Evolutionary conservation across 805 yeast species (phyloP), one percentile per base, ranked within the genome.

Genomic region (Saturnispora mendoncae): DNA sequence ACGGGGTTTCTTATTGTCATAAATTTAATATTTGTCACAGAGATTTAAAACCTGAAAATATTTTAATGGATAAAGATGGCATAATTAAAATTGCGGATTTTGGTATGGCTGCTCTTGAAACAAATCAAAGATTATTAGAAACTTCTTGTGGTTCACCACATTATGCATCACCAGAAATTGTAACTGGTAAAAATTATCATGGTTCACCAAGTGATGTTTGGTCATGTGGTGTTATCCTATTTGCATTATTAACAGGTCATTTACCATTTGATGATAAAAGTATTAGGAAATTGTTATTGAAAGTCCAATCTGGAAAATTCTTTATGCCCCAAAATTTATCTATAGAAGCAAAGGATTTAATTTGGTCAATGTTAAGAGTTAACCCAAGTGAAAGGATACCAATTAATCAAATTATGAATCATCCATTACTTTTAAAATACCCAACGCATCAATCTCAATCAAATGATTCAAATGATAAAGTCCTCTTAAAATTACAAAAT

Each of bases 101-200:
- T 55, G 94, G 94, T 42, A 84, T 84, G 94, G 94, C 94, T 21
- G 92, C 92, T 18, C 65, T 84, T 46, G 90, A 84, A 57, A 71
- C 78, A 46, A 76, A 76, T 43, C 84, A 79, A 41, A 74, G 74
- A 57, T 62, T 84, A 41, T 65, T 84, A 40, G 86, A 81, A 58
- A 84, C 94, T 4, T 77, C 85, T 13, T 84, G 94, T 65, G 94
- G 94, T 4, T 80, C 88, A 18, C 94, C 94, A 15, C 94, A 84
- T 64, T 84, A 84, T 59, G 92, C 92, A 6, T 84, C 94, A 2
- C 94, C 94, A 0, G 94, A 84, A 61, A 83, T 84, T 47, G 90
- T 84, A 15, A 71, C 78, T 52, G 90, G 92, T 14, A 72, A 74
- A 52, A 74, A 76, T 42, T 84, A 84, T 54, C 87, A 83, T 59